Conservation (phyloP, 306 rosid species). For the Cicer arietinum region DNA sequence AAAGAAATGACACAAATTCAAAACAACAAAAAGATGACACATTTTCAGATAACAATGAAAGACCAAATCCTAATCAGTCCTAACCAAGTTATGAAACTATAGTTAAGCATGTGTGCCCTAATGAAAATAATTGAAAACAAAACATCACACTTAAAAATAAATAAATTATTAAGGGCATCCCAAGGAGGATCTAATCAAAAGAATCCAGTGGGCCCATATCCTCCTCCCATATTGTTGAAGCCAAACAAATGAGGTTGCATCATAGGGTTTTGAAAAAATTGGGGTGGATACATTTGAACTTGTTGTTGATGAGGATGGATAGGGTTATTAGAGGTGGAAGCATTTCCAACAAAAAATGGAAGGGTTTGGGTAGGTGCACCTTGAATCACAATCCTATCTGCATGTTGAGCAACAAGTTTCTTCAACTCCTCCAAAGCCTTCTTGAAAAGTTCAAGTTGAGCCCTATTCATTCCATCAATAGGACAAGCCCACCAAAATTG, state of each 20-base stretch:
- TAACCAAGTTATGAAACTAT: conserved; percentile 3
- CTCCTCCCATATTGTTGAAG: conserved; percentile 28
- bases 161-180: conserved; percentile 30
- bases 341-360: conserved; percentile 5
- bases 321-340: not conserved
- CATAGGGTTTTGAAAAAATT: conserved; percentile 19
- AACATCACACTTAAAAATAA: not conserved
- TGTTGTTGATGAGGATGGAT: not conserved
- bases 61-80: not conserved
- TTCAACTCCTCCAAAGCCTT: not conserved
- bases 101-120: not conserved
- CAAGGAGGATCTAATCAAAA: not conserved
- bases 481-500: conserved; percentile 36
- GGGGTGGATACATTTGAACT: not conserved
- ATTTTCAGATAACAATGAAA: no score
- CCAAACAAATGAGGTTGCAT: conserved; percentile 28
- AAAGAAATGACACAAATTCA: no score
- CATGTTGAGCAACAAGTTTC: not conserved
- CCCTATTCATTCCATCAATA: not conserved
- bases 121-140: not conserved
- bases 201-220: not conserved
- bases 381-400: not conserved
- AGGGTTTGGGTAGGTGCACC: not conserved
- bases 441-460: not conserved
- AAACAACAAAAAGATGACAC: no score